Evolutionary conservation across 495 filamentous ascomycete genomes (phyloP).

Genomic region (Penicillium flavigenum): DNA sequence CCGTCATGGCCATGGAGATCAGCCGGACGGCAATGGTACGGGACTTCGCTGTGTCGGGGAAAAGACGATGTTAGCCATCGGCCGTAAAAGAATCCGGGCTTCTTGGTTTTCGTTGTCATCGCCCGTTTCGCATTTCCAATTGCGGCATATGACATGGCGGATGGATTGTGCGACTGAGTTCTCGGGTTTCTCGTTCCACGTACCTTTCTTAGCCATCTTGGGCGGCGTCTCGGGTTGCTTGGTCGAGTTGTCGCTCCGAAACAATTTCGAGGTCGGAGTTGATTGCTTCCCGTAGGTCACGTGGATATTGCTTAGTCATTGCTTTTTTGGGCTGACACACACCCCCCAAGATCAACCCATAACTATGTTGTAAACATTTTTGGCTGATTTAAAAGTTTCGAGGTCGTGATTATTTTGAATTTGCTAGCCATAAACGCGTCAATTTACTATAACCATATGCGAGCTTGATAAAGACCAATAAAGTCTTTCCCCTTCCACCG

Average conservation of each 20-base stretch:
- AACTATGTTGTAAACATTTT: not conserved
- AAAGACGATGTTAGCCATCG: conserved; percentile 11
- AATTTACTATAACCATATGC: not conserved
- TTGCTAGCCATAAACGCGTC: not conserved
- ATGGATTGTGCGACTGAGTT: not conserved
- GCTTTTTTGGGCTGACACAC: no score
- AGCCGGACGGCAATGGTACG: conserved; percentile 90
- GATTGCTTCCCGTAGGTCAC: conserved; percentile 8
- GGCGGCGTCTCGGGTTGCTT: conserved; percentile 19
- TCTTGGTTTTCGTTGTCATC: conserved; percentile 1
- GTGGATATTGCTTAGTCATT: conserved; percentile 9
- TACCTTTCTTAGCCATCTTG: conserved; percentile 40
- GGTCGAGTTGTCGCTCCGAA: conserved; percentile 5
- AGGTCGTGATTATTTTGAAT: not conserved
- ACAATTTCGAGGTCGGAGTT: conserved; percentile 13
- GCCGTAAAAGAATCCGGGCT: conserved; percentile 1
- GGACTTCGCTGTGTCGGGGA: conserved; percentile 67
- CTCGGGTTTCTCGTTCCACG: not conserved
- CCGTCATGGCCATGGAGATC: conserved; percentile 97
- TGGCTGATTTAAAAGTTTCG: not conserved
- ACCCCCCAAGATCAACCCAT: not conserved
- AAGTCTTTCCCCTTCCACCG: not conserved
- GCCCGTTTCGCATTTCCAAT: not conserved
- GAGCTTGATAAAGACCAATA: not conserved
- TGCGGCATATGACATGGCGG: not conserved